Base-by-base conservation (phyloP, 768 basidiomycete genomes). In the Gloeophyllum trabeum region DNA sequence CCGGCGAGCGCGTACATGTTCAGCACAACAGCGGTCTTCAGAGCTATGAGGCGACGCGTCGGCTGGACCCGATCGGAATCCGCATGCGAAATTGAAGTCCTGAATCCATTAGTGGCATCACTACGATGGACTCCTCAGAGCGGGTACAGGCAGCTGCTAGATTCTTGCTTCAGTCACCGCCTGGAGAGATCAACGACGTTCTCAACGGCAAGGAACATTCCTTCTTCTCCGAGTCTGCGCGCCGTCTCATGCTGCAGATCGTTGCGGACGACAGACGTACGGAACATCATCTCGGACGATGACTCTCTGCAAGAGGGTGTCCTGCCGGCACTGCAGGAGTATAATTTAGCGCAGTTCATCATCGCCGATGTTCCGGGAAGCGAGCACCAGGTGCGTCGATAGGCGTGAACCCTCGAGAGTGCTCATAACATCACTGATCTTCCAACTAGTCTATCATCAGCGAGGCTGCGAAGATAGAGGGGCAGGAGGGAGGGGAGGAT, bases 161-260 rank as follows among this genome's bases (percentile, higher is more conserved):
- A 24, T 87, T 96, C 53, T 66, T 98, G 23, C 70, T 88, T 1
- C 93, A 96, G 57, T 80, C 89, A 1, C 93, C 93, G 20, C 93
- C 93, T 1, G 93, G 93, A 35, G 87, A 98, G 66, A 91, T 97
- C 50, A 96, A 94, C 60, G 93, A 97, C 64, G 92, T 96, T 14
- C 68, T 97, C 42, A 88, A 88, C 53, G 91, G 90, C 88, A 46
- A 48, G 61, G n/a, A 38, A 46, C 35, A 35, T 28, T 20, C 28
- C 22, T 43, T 39, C 43, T 48, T 36, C 30, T 35, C 19, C 16
- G 39, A 18, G 6, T 23, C 25, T 5, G 13, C 23, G 43, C 18
- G 5, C 25, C n/a, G 2, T 43, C 28, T 4, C 23, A 18, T 28
- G 16, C 22, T 28, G 16, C 5, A 35, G 30, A 24, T 14, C 28